Evolutionary conservation across 257 asterid genomes (phyloP).

Genomic region (Thymus mandschuricus): DNA sequence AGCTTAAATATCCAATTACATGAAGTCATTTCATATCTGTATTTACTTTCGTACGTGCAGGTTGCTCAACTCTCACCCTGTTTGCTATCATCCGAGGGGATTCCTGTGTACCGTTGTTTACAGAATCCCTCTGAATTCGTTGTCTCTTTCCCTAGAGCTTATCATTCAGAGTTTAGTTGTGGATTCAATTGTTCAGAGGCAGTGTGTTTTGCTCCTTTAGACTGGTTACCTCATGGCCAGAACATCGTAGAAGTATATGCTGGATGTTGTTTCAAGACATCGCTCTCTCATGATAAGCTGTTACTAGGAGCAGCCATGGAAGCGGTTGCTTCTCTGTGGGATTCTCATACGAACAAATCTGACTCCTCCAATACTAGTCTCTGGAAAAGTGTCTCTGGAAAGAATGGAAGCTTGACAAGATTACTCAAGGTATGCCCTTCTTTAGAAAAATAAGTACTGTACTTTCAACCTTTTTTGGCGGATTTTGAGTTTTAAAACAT

Average conservation of each 20-base stretch:
- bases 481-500: constrained; percentile 1
- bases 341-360: constrained; percentile 32
- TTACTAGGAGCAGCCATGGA: constrained; percentile 71
- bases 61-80: constrained; percentile 94
- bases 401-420: constrained; percentile 62
- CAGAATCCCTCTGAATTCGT: constrained; percentile 94
- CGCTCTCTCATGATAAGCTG: constrained; percentile 73
- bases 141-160: constrained; percentile 96
- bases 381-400: constrained; percentile 52
- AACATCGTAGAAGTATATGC: constrained; percentile 61
- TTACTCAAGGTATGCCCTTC: constrained; percentile 59
- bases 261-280: constrained; percentile 53
- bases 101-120: constrained; percentile 86
- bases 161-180: constrained; percentile 93
- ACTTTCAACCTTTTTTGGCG: neutral
- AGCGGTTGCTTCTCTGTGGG: constrained; percentile 60
- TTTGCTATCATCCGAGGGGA: constrained; percentile 75
- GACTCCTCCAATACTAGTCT: constrained; percentile 30
- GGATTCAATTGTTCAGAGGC: constrained; percentile 99
- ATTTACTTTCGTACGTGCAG: constrained; percentile 47
- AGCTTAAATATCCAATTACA: constrained; percentile 1
- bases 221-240: constrained; percentile 97
- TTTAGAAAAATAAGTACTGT: neutral
- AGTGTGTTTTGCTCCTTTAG: constrained; percentile 97
- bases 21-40: neutral